Conservation (phyloP, 108 stramenopile species). For the Nitzschia sp. region DNA sequence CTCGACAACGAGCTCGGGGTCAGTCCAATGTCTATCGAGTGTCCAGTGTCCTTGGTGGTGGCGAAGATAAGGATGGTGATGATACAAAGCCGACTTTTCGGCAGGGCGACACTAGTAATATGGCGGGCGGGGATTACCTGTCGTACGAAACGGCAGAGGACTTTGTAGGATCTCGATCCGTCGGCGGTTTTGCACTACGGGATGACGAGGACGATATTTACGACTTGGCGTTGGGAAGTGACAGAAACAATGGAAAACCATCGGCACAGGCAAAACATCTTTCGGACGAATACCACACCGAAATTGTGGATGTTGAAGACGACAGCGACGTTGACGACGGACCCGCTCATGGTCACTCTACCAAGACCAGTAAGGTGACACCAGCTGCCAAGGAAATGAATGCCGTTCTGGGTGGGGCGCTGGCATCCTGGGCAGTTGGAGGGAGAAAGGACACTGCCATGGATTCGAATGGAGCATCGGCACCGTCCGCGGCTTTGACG, state of each 20-base stretch:
- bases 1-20: conserved; percentile 44
- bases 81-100: conserved; percentile 1
- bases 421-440: conserved; percentile 30
- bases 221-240: conserved; percentile 25
- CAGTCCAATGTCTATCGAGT: conserved; percentile 50
- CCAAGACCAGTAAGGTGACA: not conserved
- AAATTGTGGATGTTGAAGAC: conserved; percentile 42
- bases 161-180: conserved; percentile 72
- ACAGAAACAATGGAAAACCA: not conserved
- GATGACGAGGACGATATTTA: conserved; percentile 89
- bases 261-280: not conserved
- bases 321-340: conserved; percentile 39
- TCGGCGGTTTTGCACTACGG: conserved; percentile 80
- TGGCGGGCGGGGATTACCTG: conserved; percentile 23
- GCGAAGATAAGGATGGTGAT: not conserved
- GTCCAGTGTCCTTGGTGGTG: conserved; percentile 25
- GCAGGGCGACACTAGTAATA: not conserved
- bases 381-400: not conserved
- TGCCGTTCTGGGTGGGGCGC: conserved; percentile 16
- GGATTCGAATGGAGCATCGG: not conserved
- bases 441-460: not conserved
- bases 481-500: conserved; percentile 23
- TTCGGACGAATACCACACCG: conserved; percentile 50
- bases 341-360: not conserved
- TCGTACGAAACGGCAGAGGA: conserved; percentile 62